A percentile compares a stretch with the other conserved stretches of the same genome.
Conservation (phyloP, 371 early-diverging fungal genomes). For the Saksenaea vasiformis region DNA sequence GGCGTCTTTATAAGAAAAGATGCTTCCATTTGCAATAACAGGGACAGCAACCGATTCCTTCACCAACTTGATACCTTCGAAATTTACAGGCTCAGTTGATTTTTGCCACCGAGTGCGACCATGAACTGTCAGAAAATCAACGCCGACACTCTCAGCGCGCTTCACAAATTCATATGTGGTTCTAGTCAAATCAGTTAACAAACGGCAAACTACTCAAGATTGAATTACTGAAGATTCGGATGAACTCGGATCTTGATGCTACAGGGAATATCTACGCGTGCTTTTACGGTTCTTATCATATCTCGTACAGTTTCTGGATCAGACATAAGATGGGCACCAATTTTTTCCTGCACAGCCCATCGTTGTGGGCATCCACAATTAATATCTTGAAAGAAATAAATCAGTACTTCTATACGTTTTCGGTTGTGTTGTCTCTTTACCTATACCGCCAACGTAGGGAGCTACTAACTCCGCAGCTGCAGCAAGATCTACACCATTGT, state of each 20-base stretch:
- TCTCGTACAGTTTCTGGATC: constrained; percentile 80
- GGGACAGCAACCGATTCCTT: constrained; percentile 75
- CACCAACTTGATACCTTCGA: constrained; percentile 72
- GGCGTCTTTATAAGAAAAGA: constrained; percentile 71
- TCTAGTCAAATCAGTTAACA: constrained; percentile 25
- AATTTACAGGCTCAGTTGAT: constrained; percentile 73
- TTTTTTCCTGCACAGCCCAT: constrained; percentile 83
- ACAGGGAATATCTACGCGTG: constrained; percentile 66
- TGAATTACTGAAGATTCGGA: constrained; percentile 59
- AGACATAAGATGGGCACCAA: constrained; percentile 79
- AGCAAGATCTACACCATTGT: constrained; percentile 76
- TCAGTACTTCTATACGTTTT: neutral
- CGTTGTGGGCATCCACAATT: constrained; percentile 91
- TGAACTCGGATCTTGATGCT: constrained; percentile 84
- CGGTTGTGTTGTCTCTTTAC: constrained; percentile 16
- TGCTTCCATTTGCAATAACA: constrained; percentile 82
- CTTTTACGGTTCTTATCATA: constrained; percentile 77
- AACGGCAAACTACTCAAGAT: no score
- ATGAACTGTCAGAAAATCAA: constrained; percentile 82
- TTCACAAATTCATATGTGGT: constrained; percentile 80
- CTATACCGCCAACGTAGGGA: constrained; percentile 75
- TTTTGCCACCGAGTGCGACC: constrained; percentile 80
- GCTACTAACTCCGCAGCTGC: constrained; percentile 86
- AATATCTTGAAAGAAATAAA: constrained; percentile 48
- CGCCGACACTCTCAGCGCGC: constrained; percentile 74